Evolutionary conservation across 768 basidiomycete species (phyloP).

Genomic region (Mrakia frigida): DNA sequence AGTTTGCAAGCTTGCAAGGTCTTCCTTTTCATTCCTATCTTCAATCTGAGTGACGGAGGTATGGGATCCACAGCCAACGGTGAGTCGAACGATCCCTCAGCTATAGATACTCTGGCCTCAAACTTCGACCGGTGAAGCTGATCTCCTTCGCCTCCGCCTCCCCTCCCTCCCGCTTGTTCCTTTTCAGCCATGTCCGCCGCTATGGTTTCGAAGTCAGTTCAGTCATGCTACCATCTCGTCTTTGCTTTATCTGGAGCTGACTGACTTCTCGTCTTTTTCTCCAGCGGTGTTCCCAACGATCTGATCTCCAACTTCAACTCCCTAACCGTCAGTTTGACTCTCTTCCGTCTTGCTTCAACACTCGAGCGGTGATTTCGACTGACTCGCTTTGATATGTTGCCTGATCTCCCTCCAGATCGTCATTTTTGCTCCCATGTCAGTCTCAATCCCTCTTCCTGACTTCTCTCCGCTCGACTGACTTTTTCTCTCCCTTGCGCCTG

Average conservation of each 20-base stretch:
- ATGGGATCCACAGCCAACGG: constrained; percentile 34
- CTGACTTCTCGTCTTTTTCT: not conserved
- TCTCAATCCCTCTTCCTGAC: constrained; percentile 33
- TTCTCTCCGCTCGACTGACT: constrained; percentile 34
- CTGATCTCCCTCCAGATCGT: constrained; percentile 23
- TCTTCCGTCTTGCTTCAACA: no score
- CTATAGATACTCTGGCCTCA: no score
- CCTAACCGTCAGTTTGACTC: constrained; percentile 29
- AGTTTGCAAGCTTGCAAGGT: constrained; percentile 42
- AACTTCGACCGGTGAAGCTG: no score
- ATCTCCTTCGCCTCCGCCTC: no score
- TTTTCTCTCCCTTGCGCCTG: no score
- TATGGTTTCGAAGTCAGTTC: constrained; percentile 33
- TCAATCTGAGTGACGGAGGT: constrained; percentile 40
- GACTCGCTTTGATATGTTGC: no score
- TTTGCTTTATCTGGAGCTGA: no score
- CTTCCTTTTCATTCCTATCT: constrained; percentile 41
- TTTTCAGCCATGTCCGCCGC: constrained; percentile 36
- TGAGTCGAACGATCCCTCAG: no score
- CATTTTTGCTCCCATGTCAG: constrained; percentile 18
- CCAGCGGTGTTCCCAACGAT: constrained; percentile 42
- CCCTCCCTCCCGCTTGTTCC: no score
- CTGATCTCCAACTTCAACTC: constrained; percentile 42
- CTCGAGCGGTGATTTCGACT: no score
- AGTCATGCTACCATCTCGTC: no score